Percentiles rank a stretch among this genome's conserved stretches.
These are phyloP conservation scores for Rhodomyrtus psidioides DNA, from an alignment of 441 rosid species.

Conservation along the genomic window DNA sequence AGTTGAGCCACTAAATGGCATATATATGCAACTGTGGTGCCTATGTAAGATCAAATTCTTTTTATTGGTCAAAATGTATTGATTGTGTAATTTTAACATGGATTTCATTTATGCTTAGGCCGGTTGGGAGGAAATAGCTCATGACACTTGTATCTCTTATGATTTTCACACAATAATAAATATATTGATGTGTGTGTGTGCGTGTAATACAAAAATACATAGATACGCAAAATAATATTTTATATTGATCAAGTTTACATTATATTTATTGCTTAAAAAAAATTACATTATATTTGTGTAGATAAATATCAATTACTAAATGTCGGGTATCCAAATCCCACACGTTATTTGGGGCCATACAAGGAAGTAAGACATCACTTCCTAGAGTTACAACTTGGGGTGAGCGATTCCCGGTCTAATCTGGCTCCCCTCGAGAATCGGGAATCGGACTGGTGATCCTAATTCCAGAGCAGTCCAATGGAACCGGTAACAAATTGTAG, in stretches of 20 bases:
- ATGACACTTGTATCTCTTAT: not conserved
- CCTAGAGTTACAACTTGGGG: not conserved
- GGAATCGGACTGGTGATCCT: too few relatives aligned
- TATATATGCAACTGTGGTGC: not conserved
- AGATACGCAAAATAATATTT: too few relatives aligned
- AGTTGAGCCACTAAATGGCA: not conserved
- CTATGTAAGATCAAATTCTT: not conserved
- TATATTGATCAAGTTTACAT: not conserved
- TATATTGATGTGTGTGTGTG: not conserved
- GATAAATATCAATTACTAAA: not conserved
- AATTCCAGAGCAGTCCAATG: too few relatives aligned
- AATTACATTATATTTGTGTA: not conserved
- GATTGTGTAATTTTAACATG: not conserved
- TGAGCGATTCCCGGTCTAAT: too few relatives aligned
- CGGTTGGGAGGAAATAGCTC: not conserved
- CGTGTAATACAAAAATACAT: too few relatives aligned
- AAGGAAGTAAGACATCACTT: not conserved
- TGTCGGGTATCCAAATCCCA: not conserved
- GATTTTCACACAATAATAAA: not conserved
- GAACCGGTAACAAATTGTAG: too few relatives aligned
- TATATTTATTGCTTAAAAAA: not conserved
- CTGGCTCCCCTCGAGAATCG: too few relatives aligned
- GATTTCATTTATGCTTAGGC: too few relatives aligned
- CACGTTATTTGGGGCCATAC: not conserved
- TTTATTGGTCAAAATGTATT: not conserved